These are phyloP conservation scores for Teunomyces gatunensis DNA, from an alignment of 805 yeast species.

Conservation along the genomic window DNA sequence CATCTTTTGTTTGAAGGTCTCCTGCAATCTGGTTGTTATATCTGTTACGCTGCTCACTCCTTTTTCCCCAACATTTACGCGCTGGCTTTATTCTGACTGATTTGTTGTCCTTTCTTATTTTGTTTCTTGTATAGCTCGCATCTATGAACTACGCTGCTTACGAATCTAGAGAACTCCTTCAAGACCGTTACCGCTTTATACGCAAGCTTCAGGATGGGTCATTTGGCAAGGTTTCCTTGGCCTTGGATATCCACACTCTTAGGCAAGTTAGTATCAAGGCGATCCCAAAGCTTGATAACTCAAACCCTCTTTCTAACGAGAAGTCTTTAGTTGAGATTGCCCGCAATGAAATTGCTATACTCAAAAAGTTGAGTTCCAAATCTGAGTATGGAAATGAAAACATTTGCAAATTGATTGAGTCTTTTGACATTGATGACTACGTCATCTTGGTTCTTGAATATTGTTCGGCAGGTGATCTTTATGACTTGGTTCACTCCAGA, in stretches of 20 bases:
- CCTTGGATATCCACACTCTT: slow-evolving; percentile 33
- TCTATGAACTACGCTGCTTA: slow-evolving; percentile 2
- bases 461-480: slow-evolving; percentile 64
- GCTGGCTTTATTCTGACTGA: slow-evolving; percentile 2
- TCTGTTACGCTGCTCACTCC: neutral
- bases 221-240: slow-evolving; percentile 59
- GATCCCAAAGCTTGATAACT: slow-evolving; percentile 46
- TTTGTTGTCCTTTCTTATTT: slow-evolving; percentile 2
- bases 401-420: slow-evolving; percentile 57
- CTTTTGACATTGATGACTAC: slow-evolving; percentile 52
- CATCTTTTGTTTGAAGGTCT: neutral
- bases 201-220: slow-evolving; percentile 54
- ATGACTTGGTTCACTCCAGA: slow-evolving; percentile 48
- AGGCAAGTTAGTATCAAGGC: slow-evolving; percentile 54
- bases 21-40: neutral
- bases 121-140: slow-evolving; percentile 28
- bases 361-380: slow-evolving; percentile 26
- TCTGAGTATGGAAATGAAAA: slow-evolving; percentile 33
- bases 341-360: slow-evolving; percentile 49
- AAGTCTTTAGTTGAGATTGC: slow-evolving; percentile 35
- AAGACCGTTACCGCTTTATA: slow-evolving; percentile 42
- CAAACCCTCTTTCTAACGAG: slow-evolving; percentile 17
- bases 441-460: slow-evolving; percentile 63
- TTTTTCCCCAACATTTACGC: neutral
- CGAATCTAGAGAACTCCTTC: slow-evolving; percentile 17